Evolutionary conservation across 2,329 filamentous ascomycete species (phyloP).

Genomic region (Cordyceps tenuipes): DNA sequence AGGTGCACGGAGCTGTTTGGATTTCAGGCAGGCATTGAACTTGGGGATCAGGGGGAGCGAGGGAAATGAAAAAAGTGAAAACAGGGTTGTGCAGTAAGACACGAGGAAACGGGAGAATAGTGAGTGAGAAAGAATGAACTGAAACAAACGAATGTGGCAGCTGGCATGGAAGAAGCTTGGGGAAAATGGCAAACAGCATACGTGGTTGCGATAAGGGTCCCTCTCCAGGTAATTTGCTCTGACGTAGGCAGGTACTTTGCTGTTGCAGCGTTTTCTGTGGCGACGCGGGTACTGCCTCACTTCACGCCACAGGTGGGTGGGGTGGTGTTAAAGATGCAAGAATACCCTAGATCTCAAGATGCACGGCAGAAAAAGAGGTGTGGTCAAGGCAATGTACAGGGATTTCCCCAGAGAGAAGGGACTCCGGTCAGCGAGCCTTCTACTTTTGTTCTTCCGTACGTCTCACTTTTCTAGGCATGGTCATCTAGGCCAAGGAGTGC

Average conservation of each 20-base stretch:
- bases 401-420: no score
- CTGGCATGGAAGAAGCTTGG: not conserved
- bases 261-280: not conserved
- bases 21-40: not conserved
- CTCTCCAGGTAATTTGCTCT: not conserved
- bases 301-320: not conserved
- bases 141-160: constrained; percentile 9
- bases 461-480: no score
- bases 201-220: not conserved
- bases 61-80: not conserved
- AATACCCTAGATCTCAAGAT: not conserved
- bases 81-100: not conserved
- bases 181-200: constrained; percentile 3
- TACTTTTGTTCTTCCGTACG: no score
- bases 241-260: not conserved
- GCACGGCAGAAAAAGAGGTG: not conserved
- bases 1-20: not conserved
- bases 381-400: no score
- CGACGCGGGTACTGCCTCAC: not conserved
- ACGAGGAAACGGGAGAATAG: not conserved
- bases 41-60: not conserved
- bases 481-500: no score
- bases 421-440: no score
- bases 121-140: not conserved
- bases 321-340: not conserved